Evolutionary conservation across 345 rosid genomes (phyloP), one percentile per base, ranked within the genome.

Genomic region (Salix viminalis): DNA sequence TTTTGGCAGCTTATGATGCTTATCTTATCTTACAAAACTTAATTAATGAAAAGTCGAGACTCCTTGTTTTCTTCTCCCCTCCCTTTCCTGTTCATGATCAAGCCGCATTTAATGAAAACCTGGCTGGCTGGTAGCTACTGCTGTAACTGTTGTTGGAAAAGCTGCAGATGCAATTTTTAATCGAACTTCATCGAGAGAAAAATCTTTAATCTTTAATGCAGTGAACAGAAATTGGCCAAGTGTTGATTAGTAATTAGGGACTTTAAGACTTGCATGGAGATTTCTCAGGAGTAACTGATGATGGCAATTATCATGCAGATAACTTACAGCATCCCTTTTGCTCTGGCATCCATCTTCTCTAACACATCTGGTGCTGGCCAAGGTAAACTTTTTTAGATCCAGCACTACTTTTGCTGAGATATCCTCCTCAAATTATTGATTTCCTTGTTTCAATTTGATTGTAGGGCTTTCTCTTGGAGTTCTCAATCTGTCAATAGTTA

Each of bases 401-500:
- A 41, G 30, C 5, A 60, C 10, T 8, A 58, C 10, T 50, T 64
- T 32, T n/a, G 2, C 11, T 54, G 21, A 7, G n/a, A 26, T 23
- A 9, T 24, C 28, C 28, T 36, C 23, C 21, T 41, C n/a, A 1
- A 52, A 32, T 13, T 14, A 50, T 68, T 66, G 60, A 48, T 68
- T 60, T 67, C 7, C 5, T 6, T 71, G 16, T 30, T 68, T 75
- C 14, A 19, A 15, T 26, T 39, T 26, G 64, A 6, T 8, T 32
- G 11, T 75, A 94, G 97, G 97, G 32, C 97, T 95, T 77, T 91
- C 99, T 1, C 58, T 93, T 72, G 97, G 97, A 24, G 90, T 95
- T 72, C 83, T 95, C 23, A 95, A 95, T 85, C 80, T 91, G 52
- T 89, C 94, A 5, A 89, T 95, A 12, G 96, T 91, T 37, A 52